Evolutionary conservation across 306 rosid species (phyloP), one percentile per base, ranked within the genome.

Genomic region (Castanospermum australe): DNA sequence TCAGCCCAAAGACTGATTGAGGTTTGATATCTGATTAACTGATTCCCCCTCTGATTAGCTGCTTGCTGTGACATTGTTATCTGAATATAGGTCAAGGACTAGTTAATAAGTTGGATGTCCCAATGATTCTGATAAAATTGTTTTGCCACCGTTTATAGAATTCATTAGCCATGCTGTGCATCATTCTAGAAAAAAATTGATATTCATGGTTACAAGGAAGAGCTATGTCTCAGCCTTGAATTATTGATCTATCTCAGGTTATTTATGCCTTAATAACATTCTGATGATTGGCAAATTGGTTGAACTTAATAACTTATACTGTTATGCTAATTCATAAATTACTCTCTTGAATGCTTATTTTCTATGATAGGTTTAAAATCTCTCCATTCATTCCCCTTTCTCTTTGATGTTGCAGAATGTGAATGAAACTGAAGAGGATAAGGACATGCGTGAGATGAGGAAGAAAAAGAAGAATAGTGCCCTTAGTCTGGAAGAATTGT

Each of bases 401-500:
- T 70, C 18, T 21, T 75, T 50, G 62, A 12, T 66, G 67, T 59
- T 79, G 78, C 88, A 89, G 94, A 89, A 75, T 65, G 86, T 72
- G 65, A 79, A 75, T 24, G 84, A 80, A 84, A 63, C 25, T 4
- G 82, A 76, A 66, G 84, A 47, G 54, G 74, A 55, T 15, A 51
- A 71, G 52, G 55, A 68, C 41, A 20, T 22, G 76, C 78, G 32
- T 21, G 68, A 71, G 79, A 79, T 22, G 77, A 65, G 62, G 76
- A 84, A 38, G 72, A 88, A n/a, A n/a, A n/a, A 76, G 79, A 84
- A 83, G 71, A 54, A 64, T 8, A 77, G 88, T 21, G 42, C 77
- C 22, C 54, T 73, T 71, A 88, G 86, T 85, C 78, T 94, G 77
- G 76, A 83, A 72, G 81, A 82, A 76, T 13, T 89, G 79, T 88